Conservation (phyloP, 768 basidiomycete genomes). For the Rhodosporidiobolus sp. region DNA sequence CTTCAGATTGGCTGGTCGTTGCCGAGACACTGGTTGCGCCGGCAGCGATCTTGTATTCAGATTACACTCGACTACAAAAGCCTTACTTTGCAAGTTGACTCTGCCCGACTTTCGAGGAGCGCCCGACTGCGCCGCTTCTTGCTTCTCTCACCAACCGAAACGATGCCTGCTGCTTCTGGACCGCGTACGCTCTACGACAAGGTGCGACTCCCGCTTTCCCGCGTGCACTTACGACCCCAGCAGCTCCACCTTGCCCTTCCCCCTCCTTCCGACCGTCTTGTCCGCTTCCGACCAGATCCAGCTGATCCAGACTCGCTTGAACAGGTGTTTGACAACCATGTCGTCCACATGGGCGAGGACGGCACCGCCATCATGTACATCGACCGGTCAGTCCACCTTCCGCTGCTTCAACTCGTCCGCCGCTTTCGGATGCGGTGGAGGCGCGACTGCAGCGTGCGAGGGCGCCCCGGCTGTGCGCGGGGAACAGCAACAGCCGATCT, state of each 20-base stretch:
- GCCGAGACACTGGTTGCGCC: no score
- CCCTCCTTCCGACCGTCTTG: background rate
- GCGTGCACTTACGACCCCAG: background rate
- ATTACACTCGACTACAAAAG: no score
- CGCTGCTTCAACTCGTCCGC: background rate
- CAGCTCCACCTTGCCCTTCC: background rate
- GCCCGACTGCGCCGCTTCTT: no score
- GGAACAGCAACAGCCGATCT: no score
- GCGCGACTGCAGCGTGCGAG: no score
- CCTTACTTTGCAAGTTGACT: no score
- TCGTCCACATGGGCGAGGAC: conserved; percentile 56
- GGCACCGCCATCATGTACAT: conserved; percentile 53
- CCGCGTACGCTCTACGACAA: conserved; percentile 89
- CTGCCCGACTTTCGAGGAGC: no score
- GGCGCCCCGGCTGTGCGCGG: no score
- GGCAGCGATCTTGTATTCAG: no score
- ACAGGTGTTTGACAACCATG: conserved; percentile 87
- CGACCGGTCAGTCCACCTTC: conserved; percentile 42
- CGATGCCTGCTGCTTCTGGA: conserved; percentile 7
- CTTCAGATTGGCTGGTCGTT: no score
- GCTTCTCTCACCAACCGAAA: background rate
- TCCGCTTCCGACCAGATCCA: background rate
- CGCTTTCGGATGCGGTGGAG: background rate
- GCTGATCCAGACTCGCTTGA: background rate
- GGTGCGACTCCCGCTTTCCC: conserved; percentile 34